phyloP scores from a whole-genome alignment of 352 stramenopile species.

The Pythium myriotylum region DNA sequence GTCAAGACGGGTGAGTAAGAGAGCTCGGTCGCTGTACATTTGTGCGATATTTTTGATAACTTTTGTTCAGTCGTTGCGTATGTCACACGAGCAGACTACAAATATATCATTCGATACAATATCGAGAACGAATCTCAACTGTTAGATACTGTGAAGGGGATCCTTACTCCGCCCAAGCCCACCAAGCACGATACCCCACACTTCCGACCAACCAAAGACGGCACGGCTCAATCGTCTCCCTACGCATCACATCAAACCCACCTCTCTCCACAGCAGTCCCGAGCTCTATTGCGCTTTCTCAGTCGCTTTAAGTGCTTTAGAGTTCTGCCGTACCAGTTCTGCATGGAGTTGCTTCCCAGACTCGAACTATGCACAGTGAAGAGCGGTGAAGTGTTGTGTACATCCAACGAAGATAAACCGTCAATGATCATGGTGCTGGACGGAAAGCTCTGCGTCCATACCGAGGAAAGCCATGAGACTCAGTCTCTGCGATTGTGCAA shows the following conservation, averaged over 20 bases:
- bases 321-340: slow-evolving; percentile 31
- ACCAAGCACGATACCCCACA: slow-evolving; percentile 19
- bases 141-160: slow-evolving; percentile 25
- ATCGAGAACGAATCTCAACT: slow-evolving; percentile 30
- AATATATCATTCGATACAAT: slow-evolving; percentile 40
- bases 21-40: not conserved
- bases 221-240: not conserved
- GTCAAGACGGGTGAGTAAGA: slow-evolving; percentile 35
- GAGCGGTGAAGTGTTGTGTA: slow-evolving; percentile 36
- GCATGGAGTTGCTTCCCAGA: slow-evolving; percentile 34
- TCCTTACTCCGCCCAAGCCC: slow-evolving; percentile 23
- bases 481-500: too few species aligned
- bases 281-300: slow-evolving; percentile 39
- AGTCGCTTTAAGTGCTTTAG: slow-evolving; percentile 45
- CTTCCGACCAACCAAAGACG: not conserved
- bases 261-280: slow-evolving; percentile 20
- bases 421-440: slow-evolving; percentile 45
- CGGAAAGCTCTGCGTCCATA: slow-evolving; percentile 43
- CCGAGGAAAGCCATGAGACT: slow-evolving; percentile 15
- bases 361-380: slow-evolving; percentile 32
- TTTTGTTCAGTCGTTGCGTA: slow-evolving; percentile 33
- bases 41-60: not conserved
- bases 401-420: slow-evolving; percentile 12
- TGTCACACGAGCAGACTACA: slow-evolving; percentile 44
- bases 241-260: not conserved